These are phyloP conservation scores for Grosmannia huntii DNA, from an alignment of 2,329 filamentous ascomycete species.

Conservation along the genomic window DNA sequence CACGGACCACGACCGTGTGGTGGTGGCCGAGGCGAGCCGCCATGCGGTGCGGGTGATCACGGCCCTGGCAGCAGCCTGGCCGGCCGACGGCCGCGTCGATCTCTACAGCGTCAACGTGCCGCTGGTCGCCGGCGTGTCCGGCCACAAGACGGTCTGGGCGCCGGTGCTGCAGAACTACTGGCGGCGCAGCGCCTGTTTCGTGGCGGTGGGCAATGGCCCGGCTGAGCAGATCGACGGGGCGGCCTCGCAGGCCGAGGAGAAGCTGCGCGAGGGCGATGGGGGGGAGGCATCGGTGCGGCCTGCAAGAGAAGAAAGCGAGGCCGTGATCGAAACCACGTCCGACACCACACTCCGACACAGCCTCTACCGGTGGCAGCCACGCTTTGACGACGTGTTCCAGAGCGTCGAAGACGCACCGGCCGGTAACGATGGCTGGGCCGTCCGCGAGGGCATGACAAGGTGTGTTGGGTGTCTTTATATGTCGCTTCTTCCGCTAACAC, in stretches of 20 bases:
- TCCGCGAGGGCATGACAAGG: conserved; percentile 80
- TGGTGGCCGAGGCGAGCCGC: conserved; percentile 65
- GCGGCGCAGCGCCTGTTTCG: conserved; percentile 73
- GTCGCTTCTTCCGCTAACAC: neutral
- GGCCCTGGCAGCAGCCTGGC: conserved; percentile 60
- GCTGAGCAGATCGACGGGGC: conserved; percentile 11
- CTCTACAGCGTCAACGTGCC: conserved; percentile 91
- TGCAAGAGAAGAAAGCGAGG: conserved; percentile 13
- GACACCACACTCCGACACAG: conserved; percentile 42
- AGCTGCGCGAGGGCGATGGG: conserved; percentile 54
- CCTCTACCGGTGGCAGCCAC: conserved; percentile 90
- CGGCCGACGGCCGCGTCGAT: conserved; percentile 51
- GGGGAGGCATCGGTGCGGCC: conserved; percentile 19
- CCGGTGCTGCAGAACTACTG: conserved; percentile 85
- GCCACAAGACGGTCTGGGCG: conserved; percentile 66
- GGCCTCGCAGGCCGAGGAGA: conserved; percentile 56
- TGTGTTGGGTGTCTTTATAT: conserved; percentile 18
- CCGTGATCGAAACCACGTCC: neutral
- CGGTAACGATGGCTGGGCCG: conserved; percentile 87
- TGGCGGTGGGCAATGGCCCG: conserved; percentile 39
- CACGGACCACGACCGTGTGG: conserved; percentile 65
- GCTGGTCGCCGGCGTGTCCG: conserved; percentile 61
- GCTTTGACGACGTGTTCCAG: conserved; percentile 74
- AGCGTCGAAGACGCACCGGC: conserved; percentile 69
- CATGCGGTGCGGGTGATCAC: conserved; percentile 70